Evolutionary conservation across 1,284 basidiomycete genomes (phyloP).

Genomic region (Dichomitus squalens): DNA sequence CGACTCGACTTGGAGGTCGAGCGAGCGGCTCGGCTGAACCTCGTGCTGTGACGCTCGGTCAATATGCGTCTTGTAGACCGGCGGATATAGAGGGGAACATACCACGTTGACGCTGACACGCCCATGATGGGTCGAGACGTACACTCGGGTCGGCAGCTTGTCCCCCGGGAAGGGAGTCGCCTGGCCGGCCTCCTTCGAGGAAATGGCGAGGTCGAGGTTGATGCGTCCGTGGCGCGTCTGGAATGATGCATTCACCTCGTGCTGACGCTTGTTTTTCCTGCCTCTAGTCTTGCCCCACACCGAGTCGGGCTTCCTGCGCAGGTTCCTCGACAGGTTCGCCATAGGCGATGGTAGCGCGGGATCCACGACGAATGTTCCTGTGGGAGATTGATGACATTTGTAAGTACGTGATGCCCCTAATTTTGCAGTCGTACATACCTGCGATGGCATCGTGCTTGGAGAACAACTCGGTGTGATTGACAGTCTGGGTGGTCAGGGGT

Average conservation of each 20-base stretch:
- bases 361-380: conserved; percentile 25
- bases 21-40: conserved; percentile 26
- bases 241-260: conserved; percentile 31
- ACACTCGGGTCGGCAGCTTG: conserved; percentile 22
- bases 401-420: neutral
- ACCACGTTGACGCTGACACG: conserved; percentile 30
- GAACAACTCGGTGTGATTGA: conserved; percentile 26
- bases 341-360: conserved; percentile 14
- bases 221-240: conserved; percentile 31
- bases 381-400: neutral
- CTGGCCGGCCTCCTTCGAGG: conserved; percentile 3
- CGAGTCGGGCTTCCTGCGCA: conserved; percentile 6
- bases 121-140: conserved; percentile 28
- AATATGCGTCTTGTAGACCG: neutral
- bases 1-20: conserved; percentile 31
- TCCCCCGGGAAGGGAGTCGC: neutral
- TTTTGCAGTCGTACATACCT: conserved; percentile 7
- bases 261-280: neutral
- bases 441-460: conserved; percentile 21
- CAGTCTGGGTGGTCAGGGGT: conserved; percentile 17
- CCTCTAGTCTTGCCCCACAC: conserved; percentile 16
- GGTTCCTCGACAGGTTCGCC: neutral
- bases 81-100: conserved; percentile 5
- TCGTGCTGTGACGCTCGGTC: conserved; percentile 21
- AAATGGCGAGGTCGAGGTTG: conserved; percentile 22